Evolutionary conservation across 169 alveolate species (phyloP).

Genomic region (Eimeria sp.): DNA sequence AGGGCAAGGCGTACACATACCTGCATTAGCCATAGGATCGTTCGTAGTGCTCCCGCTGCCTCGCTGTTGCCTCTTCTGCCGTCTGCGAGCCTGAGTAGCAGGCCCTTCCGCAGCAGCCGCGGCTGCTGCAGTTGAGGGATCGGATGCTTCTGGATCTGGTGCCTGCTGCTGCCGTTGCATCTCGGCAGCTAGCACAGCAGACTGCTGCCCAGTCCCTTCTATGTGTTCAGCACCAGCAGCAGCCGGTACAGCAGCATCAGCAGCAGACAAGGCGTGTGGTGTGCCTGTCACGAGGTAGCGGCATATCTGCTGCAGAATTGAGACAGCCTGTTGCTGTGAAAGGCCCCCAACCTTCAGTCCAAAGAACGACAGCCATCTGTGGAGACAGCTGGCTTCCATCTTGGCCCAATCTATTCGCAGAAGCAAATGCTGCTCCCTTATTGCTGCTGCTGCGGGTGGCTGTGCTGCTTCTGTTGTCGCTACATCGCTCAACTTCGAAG

Average conservation of each 20-base stretch:
- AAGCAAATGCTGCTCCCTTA: neutral
- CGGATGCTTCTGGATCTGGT: neutral
- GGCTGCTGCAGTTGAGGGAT: neutral
- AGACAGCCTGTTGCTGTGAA: conserved; percentile 37
- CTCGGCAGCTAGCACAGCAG: neutral
- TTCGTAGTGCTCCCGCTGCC: neutral
- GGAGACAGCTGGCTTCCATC: conserved; percentile 44
- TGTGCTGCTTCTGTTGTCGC: neutral
- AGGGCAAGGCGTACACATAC: neutral
- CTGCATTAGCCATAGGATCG: neutral
- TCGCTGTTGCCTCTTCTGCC: conserved; percentile 38
- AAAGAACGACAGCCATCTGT: conserved; percentile 38
- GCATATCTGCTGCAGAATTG: conserved; percentile 44
- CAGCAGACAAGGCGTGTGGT: neutral
- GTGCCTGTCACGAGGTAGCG: conserved; percentile 43
- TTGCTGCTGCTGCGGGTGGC: neutral
- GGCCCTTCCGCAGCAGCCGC: conserved; percentile 17
- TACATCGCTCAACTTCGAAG: neutral
- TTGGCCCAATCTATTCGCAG: conserved; percentile 30
- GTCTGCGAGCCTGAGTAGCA: neutral
- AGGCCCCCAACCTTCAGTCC: conserved; percentile 40
- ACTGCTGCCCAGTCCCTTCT: neutral
- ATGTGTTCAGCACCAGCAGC: neutral
- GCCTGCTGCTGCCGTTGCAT: neutral
- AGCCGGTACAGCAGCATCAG: neutral